phyloP scores from a whole-genome alignment of 2,329 filamentous ascomycete genomes.

The Colletotrichum sp. region DNA sequence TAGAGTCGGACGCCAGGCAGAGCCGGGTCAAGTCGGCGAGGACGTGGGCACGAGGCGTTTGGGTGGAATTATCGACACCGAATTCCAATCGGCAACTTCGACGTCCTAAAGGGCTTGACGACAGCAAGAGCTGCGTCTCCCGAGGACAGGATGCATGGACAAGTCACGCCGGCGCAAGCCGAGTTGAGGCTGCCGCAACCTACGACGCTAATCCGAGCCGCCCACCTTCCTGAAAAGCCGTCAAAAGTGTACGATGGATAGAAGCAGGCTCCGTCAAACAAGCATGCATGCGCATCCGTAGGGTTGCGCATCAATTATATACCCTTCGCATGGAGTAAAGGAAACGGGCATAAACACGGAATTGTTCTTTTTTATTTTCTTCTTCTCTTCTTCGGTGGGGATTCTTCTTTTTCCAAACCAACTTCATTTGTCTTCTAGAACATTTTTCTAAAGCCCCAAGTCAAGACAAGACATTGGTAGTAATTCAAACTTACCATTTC shows the following conservation, averaged over 20 bases:
- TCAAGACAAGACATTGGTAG: neutral
- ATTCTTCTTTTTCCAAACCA: neutral
- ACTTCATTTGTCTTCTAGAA: neutral
- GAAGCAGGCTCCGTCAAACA: neutral
- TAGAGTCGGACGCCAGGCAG: constrained; percentile 6
- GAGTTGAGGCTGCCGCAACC: neutral
- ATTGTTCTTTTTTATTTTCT: neutral
- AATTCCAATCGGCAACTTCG: neutral
- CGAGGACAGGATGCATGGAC: neutral
- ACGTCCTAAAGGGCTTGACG: neutral
- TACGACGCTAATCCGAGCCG: neutral
- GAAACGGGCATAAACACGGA: constrained; percentile 16
- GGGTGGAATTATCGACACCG: neutral
- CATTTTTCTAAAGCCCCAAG: neutral
- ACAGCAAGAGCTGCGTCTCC: neutral
- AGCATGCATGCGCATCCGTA: constrained; percentile 1
- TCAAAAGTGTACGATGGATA: constrained; percentile 10
- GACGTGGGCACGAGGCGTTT: neutral
- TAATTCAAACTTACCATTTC: constrained; percentile 1
- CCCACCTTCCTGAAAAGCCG: neutral
- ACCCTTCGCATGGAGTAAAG: constrained; percentile 21
- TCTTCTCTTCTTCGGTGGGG: neutral
- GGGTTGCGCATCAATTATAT: constrained; percentile 13
- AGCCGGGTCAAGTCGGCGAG: neutral
- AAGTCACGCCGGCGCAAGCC: neutral